These are phyloP conservation scores for Nitzschia sp. DNA, from an alignment of 108 stramenopile species.

Conservation along the genomic window DNA sequence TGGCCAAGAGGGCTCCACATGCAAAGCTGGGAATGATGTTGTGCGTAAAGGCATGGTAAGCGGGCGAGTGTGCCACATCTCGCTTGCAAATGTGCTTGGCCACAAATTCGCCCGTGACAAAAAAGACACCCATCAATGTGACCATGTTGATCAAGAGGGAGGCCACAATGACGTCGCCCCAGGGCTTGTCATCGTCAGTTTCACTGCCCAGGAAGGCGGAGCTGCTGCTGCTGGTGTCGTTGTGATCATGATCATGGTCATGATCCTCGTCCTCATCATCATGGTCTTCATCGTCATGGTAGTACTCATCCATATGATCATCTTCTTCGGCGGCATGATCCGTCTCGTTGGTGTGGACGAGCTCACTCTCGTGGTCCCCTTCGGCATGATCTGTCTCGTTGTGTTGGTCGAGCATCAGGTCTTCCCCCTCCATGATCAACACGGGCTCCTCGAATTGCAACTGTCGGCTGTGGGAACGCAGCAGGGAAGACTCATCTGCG, in stretches of 20 bases:
- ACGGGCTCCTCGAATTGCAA: too few species aligned
- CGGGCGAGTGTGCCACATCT: background rate
- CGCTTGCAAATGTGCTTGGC: constrained; percentile 10
- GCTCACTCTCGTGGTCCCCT: too few species aligned
- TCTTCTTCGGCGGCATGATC: background rate
- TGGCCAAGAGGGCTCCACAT: constrained; percentile 65
- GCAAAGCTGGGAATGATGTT: constrained; percentile 47
- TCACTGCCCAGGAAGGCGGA: background rate
- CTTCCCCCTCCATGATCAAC: too few species aligned
- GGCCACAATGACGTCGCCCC: constrained; percentile 52
- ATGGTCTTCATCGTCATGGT: constrained; percentile 10
- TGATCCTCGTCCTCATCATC: background rate
- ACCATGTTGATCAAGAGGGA: constrained; percentile 53
- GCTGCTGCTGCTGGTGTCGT: background rate
- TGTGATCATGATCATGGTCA: background rate
- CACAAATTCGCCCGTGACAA: constrained; percentile 30
- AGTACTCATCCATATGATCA: background rate
- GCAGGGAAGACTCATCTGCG: too few species aligned
- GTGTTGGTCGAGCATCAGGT: too few species aligned
- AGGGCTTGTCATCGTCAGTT: constrained; percentile 35
- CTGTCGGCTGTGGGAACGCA: too few species aligned
- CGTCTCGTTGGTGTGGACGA: background rate
- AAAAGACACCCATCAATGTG: constrained; percentile 48
- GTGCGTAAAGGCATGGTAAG: background rate
- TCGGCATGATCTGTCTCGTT: too few species aligned